Evolutionary conservation across 129 eudicot species (phyloP).

Genomic region (Lactuca sativa): DNA sequence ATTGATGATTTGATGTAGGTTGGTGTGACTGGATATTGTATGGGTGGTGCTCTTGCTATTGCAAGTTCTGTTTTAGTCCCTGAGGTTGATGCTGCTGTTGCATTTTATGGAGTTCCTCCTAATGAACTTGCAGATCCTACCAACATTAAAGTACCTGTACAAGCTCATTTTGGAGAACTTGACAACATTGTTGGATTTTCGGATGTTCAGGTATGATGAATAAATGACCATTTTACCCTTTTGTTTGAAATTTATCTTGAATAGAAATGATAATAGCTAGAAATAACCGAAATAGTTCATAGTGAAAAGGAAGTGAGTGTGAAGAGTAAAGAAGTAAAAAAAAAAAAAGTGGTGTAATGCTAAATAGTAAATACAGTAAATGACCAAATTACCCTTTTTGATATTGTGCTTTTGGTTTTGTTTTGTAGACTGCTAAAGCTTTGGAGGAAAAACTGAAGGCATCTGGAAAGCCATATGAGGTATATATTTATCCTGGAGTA

Average conservation of each 20-base stretch:
- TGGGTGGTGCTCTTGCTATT: constrained; percentile 98
- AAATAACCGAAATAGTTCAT: too few relatives aligned
- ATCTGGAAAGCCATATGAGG: constrained; percentile 72
- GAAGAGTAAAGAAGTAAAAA: not conserved
- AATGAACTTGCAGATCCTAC: constrained; percentile 83
- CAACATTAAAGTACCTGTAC: constrained; percentile 74
- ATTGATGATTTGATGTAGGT: constrained; percentile 41
- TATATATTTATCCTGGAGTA: constrained; percentile 66
- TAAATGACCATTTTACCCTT: not conserved
- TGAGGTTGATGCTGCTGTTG: constrained; percentile 80
- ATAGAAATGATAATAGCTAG: not conserved
- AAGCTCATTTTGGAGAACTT: constrained; percentile 93
- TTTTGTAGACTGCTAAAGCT: constrained; percentile 69
- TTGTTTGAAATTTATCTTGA: not conserved
- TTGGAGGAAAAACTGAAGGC: constrained; percentile 85
- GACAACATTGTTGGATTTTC: constrained; percentile 77
- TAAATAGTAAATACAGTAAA: not conserved
- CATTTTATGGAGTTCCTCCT: constrained; percentile 92
- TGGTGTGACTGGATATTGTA: constrained; percentile 95
- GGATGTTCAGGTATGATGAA: constrained; percentile 60
- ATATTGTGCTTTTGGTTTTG: not conserved
- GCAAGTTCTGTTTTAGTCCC: constrained; percentile 87
- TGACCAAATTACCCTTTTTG: not conserved
- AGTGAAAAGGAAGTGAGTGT: not conserved
- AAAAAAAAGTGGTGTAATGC: not conserved